Conservation (phyloP, 495 filamentous ascomycete genomes). For the Neurospora sp. region DNA sequence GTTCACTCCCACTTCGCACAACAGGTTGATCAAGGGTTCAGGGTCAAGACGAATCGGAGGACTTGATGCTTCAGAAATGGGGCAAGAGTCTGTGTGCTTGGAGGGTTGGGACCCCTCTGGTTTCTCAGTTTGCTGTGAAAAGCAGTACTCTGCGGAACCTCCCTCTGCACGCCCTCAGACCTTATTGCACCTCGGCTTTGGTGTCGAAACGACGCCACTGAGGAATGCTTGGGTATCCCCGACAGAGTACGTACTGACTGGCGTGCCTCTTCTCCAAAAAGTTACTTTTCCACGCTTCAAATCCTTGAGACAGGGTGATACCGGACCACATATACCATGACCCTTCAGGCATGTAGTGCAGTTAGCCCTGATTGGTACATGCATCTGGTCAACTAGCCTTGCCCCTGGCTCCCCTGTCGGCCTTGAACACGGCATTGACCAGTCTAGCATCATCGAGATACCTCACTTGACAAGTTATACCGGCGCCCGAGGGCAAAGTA, state of each 20-base stretch:
- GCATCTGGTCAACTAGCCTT: conserved; percentile 19
- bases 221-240: neutral
- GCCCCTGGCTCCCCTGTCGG: conserved; percentile 12
- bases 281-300: conserved; percentile 5
- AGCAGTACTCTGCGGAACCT: conserved; percentile 6
- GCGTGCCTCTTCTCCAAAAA: conserved; percentile 5
- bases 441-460: conserved; percentile 9
- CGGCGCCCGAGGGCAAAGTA: conserved; percentile 7
- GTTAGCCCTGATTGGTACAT: conserved; percentile 18
- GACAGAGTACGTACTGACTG: conserved; percentile 2
- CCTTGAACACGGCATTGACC: conserved; percentile 27
- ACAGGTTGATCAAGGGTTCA: neutral
- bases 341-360: conserved; percentile 22
- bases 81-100: neutral
- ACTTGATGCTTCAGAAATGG: neutral
- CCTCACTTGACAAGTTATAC: conserved; percentile 21
- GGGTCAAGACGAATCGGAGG: neutral
- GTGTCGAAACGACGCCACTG: conserved; percentile 21
- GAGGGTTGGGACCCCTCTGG: neutral
- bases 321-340: conserved; percentile 23
- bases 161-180: conserved; percentile 1
- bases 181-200: conserved; percentile 19
- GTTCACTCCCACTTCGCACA: neutral
- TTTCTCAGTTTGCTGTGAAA: neutral
- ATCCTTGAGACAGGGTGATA: conserved; percentile 15